Percentiles rank a stretch among this genome's conserved stretches.
phyloP scores from a whole-genome alignment of 495 filamentous ascomycete species.

The Rhypophila decipiens region DNA sequence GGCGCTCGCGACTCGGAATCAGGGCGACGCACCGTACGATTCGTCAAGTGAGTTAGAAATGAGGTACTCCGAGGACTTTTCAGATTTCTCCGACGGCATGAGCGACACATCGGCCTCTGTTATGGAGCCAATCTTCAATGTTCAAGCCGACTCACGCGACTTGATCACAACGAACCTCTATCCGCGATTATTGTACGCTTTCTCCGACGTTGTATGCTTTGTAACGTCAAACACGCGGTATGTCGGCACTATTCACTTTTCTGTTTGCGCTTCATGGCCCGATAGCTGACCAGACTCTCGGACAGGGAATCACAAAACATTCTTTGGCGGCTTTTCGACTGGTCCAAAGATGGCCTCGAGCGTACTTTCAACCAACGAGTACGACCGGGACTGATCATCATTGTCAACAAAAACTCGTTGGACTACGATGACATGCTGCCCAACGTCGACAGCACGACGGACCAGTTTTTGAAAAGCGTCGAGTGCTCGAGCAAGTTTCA shows the following conservation, averaged over 20 bases:
- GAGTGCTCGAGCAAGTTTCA: conserved; percentile 5
- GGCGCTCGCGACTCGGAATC: too few species aligned
- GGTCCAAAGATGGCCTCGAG: conserved; percentile 23
- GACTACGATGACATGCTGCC: conserved; percentile 9
- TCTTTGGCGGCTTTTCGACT: conserved; percentile 20
- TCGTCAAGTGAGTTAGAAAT: too few species aligned
- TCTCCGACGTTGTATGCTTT: conserved; percentile 44
- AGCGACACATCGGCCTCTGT: neutral
- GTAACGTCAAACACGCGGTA: conserved; percentile 26
- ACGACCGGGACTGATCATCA: conserved; percentile 42
- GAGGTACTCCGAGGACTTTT: conserved; percentile 5
- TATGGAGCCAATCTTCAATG: neutral
- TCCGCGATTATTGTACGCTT: conserved; percentile 45
- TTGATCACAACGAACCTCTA: conserved; percentile 37
- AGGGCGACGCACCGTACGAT: too few species aligned
- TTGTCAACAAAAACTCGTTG: conserved; percentile 34
- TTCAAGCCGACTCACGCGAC: conserved; percentile 5
- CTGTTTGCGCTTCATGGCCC: too few species aligned
- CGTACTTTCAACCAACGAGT: conserved; percentile 41
- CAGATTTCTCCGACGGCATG: neutral
- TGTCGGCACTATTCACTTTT: too few species aligned
- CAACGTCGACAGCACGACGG: conserved; percentile 8
- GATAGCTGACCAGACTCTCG: too few species aligned
- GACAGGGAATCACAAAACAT: too few species aligned
- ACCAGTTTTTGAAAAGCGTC: conserved; percentile 7